Conservation (phyloP, 306 rosid species). For the Rubus parviflorus region DNA sequence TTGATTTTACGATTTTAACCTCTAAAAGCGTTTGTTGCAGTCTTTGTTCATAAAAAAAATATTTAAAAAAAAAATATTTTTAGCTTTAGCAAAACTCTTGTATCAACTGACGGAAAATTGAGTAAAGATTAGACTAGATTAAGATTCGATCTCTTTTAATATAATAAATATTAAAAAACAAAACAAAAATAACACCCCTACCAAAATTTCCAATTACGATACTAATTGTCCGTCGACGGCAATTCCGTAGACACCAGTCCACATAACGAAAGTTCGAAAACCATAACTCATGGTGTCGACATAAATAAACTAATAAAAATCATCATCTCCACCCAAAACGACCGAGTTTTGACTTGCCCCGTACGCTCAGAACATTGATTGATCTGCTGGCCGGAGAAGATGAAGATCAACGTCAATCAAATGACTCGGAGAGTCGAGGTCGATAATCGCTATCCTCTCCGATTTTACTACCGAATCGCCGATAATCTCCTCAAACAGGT, state of each 20-base stretch:
- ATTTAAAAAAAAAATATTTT: too few relatives aligned
- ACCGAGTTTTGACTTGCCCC: slow-evolving; percentile 36
- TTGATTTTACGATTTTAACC: too few relatives aligned
- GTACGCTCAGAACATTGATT: slow-evolving; percentile 23
- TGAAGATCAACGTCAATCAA: slow-evolving; percentile 71
- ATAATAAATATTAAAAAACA: too few relatives aligned
- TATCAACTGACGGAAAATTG: too few relatives aligned
- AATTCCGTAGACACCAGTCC: background rate
- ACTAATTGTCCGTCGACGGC: background rate
- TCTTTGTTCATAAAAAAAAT: too few relatives aligned
- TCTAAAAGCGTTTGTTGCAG: too few relatives aligned
- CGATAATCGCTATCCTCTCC: slow-evolving; percentile 82
- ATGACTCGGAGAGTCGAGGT: slow-evolving; percentile 69
- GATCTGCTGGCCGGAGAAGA: slow-evolving; percentile 33
- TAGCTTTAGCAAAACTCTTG: too few relatives aligned
- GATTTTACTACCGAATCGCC: slow-evolving; percentile 82
- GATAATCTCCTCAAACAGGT: slow-evolving; percentile 96
- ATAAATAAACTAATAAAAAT: background rate
- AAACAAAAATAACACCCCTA: too few relatives aligned
- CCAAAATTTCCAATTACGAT: too few relatives aligned
- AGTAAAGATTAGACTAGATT: too few relatives aligned
- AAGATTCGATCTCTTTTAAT: too few relatives aligned
- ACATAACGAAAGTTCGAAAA: background rate
- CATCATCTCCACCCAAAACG: slow-evolving; percentile 21
- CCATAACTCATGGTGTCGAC: slow-evolving; percentile 39